Evolutionary conservation across 495 filamentous ascomycete genomes (phyloP).

Genomic region (Astrothelium subdiscretum): DNA sequence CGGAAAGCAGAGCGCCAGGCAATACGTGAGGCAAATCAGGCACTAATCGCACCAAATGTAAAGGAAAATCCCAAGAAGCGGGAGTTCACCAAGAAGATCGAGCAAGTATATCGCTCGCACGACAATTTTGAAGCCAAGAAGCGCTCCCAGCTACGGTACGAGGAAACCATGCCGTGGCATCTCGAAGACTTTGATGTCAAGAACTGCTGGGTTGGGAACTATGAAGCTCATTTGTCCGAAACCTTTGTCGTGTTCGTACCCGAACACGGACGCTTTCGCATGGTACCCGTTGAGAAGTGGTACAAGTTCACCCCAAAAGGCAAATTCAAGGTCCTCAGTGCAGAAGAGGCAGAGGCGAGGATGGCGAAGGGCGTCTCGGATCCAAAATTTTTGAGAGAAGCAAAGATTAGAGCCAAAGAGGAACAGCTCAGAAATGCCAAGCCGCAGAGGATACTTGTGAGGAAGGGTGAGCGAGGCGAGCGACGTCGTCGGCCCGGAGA

Average conservation of each 20-base stretch:
- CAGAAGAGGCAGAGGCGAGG: conserved; percentile 74
- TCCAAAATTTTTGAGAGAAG: neutral
- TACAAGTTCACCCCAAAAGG: conserved; percentile 82
- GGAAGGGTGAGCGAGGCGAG: conserved; percentile 21
- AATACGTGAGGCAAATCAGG: conserved; percentile 68
- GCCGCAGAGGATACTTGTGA: conserved; percentile 36
- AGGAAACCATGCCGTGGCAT: conserved; percentile 93
- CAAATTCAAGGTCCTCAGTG: conserved; percentile 65
- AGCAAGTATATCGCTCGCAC: conserved; percentile 41
- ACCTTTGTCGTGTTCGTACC: conserved; percentile 63
- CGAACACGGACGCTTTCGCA: conserved; percentile 54
- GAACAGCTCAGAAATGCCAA: conserved; percentile 39
- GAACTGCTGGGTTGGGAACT: conserved; percentile 83
- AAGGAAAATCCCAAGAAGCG: conserved; percentile 41
- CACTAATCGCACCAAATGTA: conserved; percentile 69
- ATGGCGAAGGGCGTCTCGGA: conserved; percentile 45
- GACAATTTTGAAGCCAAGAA: conserved; percentile 68
- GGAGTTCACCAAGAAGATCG: conserved; percentile 68
- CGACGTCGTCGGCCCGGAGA: conserved; percentile 14
- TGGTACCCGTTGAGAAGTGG: conserved; percentile 89
- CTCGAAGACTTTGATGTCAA: conserved; percentile 92
- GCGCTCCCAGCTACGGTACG: conserved; percentile 69
- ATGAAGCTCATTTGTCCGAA: conserved; percentile 73
- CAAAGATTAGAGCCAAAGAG: neutral
- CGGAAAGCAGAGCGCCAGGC: conserved; percentile 67